Percentiles rank a stretch among this genome's conserved stretches.
phyloP scores from a whole-genome alignment of 78 protist species.

The Dictyostelium firmibasis region DNA sequence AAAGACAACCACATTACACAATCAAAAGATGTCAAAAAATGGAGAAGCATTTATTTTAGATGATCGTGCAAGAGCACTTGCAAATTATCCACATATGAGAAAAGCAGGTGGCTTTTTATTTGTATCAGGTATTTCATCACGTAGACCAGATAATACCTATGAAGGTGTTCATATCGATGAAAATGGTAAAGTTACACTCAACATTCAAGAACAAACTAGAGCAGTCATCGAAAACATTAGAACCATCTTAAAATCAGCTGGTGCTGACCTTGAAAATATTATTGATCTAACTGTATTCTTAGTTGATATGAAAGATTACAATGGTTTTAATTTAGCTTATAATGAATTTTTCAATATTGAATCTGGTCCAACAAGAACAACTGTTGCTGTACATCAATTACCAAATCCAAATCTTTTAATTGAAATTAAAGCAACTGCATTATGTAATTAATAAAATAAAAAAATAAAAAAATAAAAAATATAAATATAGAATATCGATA shows the following conservation, averaged over 20 bases:
- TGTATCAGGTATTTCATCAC: constrained; percentile 86
- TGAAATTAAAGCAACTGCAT: constrained; percentile 83
- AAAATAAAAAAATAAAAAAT: not conserved
- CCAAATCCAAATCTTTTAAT: constrained; percentile 86
- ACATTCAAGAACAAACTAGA: constrained; percentile 78
- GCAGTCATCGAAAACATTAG: constrained; percentile 85
- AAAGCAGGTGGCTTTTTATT: constrained; percentile 77
- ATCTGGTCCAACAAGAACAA: constrained; percentile 85
- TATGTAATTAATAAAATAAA: constrained; percentile 19
- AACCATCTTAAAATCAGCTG: constrained; percentile 69
- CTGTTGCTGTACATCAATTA: constrained; percentile 85
- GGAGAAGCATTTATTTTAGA: constrained; percentile 71
- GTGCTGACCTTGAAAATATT: constrained; percentile 73
- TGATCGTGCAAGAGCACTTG: constrained; percentile 83
- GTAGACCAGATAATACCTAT: constrained; percentile 88
- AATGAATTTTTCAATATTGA: constrained; percentile 75
- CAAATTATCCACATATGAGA: constrained; percentile 88
- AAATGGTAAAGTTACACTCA: constrained; percentile 57
- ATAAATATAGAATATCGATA: not conserved
- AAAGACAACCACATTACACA: no score
- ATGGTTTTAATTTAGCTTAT: constrained; percentile 73
- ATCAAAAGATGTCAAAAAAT: constrained; percentile 72
- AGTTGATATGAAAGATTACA: constrained; percentile 84
- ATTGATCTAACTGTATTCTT: constrained; percentile 87
- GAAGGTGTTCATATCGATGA: constrained; percentile 73